These are phyloP conservation scores for Aspergillus nidulans DNA, from an alignment of 495 filamentous ascomycete genomes.

Conservation along the genomic window DNA sequence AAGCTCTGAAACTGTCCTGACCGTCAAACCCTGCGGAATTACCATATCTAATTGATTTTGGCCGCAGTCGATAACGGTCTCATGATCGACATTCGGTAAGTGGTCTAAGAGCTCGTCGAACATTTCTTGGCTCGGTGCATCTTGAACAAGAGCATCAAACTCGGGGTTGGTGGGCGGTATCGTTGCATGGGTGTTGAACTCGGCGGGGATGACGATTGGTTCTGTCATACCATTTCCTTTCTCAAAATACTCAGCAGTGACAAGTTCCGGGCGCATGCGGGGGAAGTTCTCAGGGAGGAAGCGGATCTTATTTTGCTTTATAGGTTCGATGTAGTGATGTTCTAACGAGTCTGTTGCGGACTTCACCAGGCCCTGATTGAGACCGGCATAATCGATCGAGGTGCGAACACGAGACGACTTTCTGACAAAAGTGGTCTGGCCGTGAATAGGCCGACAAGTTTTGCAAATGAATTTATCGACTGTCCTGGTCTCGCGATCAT, in stretches of 20 bases:
- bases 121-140: slow-evolving; percentile 41
- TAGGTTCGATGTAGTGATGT: slow-evolving; percentile 69
- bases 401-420: slow-evolving; percentile 62
- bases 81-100: slow-evolving; percentile 32
- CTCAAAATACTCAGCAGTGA: slow-evolving; percentile 65
- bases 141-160: slow-evolving; percentile 32
- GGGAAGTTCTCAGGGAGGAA: slow-evolving; percentile 63
- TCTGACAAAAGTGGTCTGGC: slow-evolving; percentile 62
- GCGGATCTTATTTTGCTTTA: slow-evolving; percentile 61
- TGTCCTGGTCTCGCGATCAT: slow-evolving; percentile 60
- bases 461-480: slow-evolving; percentile 71
- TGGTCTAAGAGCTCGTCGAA: slow-evolving; percentile 45
- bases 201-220: slow-evolving; percentile 66
- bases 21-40: slow-evolving; percentile 63
- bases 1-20: slow-evolving; percentile 61
- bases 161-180: slow-evolving; percentile 19
- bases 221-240: slow-evolving; percentile 63
- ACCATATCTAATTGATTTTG: slow-evolving; percentile 72
- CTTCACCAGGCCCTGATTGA: slow-evolving; percentile 69
- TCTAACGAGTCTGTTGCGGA: slow-evolving; percentile 64
- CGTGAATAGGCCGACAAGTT: slow-evolving; percentile 54
- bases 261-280: slow-evolving; percentile 62
- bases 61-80: slow-evolving; percentile 52
- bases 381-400: slow-evolving; percentile 70
- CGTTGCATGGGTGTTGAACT: slow-evolving; percentile 55